Evolutionary conservation across 2,329 filamentous ascomycete genomes (phyloP).

Genomic region (Aspergillus phoenicis): DNA sequence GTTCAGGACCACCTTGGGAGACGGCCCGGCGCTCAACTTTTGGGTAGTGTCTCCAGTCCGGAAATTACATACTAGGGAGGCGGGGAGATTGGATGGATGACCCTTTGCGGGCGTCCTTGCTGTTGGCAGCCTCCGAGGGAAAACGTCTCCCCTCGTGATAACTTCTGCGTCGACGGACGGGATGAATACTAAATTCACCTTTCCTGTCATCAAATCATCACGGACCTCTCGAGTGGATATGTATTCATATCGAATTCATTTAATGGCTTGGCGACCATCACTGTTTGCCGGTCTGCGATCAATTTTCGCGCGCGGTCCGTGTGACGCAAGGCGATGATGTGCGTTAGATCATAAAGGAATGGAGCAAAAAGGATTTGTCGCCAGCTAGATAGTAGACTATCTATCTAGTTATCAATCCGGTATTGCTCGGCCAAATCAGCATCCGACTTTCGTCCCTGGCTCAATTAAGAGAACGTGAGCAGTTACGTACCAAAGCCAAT

Average conservation of each 20-base stretch:
- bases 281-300: background rate
- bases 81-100: slow-evolving; percentile 5
- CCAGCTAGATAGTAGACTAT: background rate
- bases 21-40: slow-evolving; percentile 14
- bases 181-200: background rate
- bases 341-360: background rate
- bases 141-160: background rate
- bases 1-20: slow-evolving; percentile 4
- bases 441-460: background rate
- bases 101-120: background rate
- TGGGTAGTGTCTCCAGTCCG: slow-evolving; percentile 13
- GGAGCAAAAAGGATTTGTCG: background rate
- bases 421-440: background rate
- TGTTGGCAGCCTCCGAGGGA: background rate
- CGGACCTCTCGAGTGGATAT: background rate
- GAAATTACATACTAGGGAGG: slow-evolving; percentile 17
- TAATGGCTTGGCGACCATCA: background rate
- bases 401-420: background rate
- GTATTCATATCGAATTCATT: background rate
- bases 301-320: background rate
- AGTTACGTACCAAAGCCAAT: slow-evolving; percentile 4
- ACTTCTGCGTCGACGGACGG: background rate
- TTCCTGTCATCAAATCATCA: background rate
- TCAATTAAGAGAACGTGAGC: slow-evolving; percentile 4
- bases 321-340: slow-evolving; percentile 3